Percentiles rank a stretch among this genome's conserved stretches.
Evolutionary conservation across 2,329 filamentous ascomycete genomes (phyloP).

Genomic region (Nigrograna mackinnonii): DNA sequence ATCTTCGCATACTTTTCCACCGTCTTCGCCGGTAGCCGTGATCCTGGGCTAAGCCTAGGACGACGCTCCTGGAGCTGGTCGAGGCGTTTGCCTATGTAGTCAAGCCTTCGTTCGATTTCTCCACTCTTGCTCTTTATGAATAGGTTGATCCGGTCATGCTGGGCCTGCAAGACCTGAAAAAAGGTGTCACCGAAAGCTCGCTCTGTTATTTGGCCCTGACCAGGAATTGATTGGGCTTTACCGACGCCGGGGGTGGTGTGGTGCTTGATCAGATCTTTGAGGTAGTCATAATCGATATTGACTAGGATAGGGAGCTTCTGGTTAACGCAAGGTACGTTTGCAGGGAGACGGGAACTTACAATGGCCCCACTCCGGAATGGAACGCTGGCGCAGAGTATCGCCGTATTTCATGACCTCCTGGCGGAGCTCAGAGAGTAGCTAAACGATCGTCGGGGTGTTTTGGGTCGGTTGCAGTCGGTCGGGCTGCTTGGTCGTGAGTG

Average conservation of each 20-base stretch:
- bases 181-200: constrained; percentile 72
- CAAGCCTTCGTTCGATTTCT: constrained; percentile 71
- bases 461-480: no score
- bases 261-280: constrained; percentile 82
- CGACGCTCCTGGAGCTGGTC: constrained; percentile 31
- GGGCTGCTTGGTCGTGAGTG: no score
- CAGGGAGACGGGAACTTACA: no score
- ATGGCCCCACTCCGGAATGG: constrained; percentile 80
- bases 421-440: constrained; percentile 2
- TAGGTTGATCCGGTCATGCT: constrained; percentile 77
- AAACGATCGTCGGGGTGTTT: no score
- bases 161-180: constrained; percentile 69
- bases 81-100: constrained; percentile 45
- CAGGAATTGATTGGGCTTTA: constrained; percentile 73
- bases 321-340: no score
- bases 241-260: constrained; percentile 74
- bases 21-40: constrained; percentile 45
- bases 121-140: constrained; percentile 81
- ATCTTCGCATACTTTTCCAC: constrained; percentile 55
- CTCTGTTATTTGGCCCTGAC: constrained; percentile 60
- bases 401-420: constrained; percentile 71
- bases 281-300: constrained; percentile 86
- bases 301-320: no score
- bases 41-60: constrained; percentile 9
- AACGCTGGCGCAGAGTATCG: constrained; percentile 72